Base-by-base conservation (phyloP, 176 grass and related monocot genomes). In the Oryza meyeriana region DNA sequence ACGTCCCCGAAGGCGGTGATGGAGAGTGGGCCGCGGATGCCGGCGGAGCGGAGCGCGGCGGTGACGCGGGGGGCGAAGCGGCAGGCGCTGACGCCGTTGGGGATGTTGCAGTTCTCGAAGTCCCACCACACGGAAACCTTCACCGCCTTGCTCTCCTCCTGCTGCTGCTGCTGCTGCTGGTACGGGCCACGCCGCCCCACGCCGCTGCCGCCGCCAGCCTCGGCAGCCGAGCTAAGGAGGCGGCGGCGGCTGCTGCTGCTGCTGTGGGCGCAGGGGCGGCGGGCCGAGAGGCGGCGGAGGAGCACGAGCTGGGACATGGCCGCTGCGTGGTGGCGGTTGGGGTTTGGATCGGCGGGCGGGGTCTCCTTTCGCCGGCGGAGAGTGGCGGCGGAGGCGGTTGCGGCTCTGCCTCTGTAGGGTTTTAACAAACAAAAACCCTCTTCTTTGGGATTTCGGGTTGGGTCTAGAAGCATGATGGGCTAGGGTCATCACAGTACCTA, bases 81-180 rank as follows among this genome's bases (percentile, higher is more conserved):
- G 83, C 70, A 72, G 28, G 86, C 85, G 80, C 95, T 92, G 63
- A 94, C 83, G 35, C 77, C 83, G 28, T 41, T 44, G 35, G 96
- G 96, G 61, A 99, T 61, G 33, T 55, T 0, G 85, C 93, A 95
- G 85, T 99, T 95, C 93, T 95, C 96, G 85, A 95, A 99, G 91
- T 99, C 96, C 96, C 93, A 99, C 89, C 85, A 95, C 72, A 99
- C 96, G 1, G 93, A 87, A 28, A 99, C 93, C 79, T 86, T 88
- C 45, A 99, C 87, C 35, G 52, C 72, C 82, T 59, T 88, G 89
- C 77, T 78, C 57, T 87, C 83, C 72, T 87, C 92, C 22, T 76
- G 71, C 26, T 74, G 69, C 44, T 61, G 67, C 65, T 36, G 35
- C 35, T 36, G 35, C 45, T 32, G 32, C 48, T 52, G 48, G 48